Evolutionary conservation across 2,329 filamentous ascomycete genomes (phyloP), one percentile per base, ranked within the genome.

Genomic region (Orbilia quercus): DNA sequence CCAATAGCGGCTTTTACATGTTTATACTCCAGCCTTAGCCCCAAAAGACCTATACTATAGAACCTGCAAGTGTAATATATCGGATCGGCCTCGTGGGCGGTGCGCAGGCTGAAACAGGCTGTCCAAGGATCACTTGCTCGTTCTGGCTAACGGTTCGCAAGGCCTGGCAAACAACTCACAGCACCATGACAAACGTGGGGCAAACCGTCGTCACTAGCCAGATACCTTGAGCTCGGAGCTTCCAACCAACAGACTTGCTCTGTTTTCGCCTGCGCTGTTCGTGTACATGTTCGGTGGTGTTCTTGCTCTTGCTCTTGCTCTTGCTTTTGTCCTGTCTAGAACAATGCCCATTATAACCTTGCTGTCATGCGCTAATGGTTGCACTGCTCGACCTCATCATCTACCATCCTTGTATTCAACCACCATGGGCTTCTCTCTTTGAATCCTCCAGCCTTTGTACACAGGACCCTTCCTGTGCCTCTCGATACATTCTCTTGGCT

Each of bases 341-440:
- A 64, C 59, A 66, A 44, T 66, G n/a, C 38, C 38, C 18, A 16
- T 38, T 18, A 4, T 50, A 31, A 42, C 51, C 51, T 50, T 50
- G 62, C 28, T 57, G 62, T 54, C 59, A 65, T 65, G 59, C 59
- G 67, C 67, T 72, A 65, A 50, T 60, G 59, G 53, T 47, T 44
- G 45, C 53, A 47, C 23, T 20, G 0, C 45, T n/a, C 42, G n/a
- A 31, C 28, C 38, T 47, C 53, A 12, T 51, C 23, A 22, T 40
- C 12, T 20, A n/a, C 28, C 25, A 14, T 31, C 22, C 20, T 20
- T 31, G 9, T 16, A 25, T 50, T 28, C 28, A 7, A 11, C 18
- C 31, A 40, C 44, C 28, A 44, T 63, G 36, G 28, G 20, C 48
- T 42, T 51, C 31, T 48, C 31, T 42, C 48, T n/a, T n/a, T 45